phyloP scores from a whole-genome alignment of 2,329 filamentous ascomycete genomes.

The Cladophialophora yegresii region DNA sequence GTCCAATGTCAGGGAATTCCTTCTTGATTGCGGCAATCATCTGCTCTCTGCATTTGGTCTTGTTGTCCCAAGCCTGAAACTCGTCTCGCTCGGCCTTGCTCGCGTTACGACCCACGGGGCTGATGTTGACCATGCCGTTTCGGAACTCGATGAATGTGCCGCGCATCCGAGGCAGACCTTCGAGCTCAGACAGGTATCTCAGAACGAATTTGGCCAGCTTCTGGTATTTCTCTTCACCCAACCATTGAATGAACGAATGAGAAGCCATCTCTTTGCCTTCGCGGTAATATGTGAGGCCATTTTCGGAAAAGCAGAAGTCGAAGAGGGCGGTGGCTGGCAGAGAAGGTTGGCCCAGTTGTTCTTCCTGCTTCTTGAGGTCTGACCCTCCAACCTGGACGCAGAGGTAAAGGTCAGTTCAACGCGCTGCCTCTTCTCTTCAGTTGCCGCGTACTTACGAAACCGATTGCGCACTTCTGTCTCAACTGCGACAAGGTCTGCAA shows the following conservation, averaged over 20 bases:
- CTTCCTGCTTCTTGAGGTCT: slow-evolving; percentile 90
- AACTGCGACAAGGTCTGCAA: slow-evolving; percentile 75
- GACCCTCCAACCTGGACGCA: slow-evolving; percentile 70
- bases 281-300: slow-evolving; percentile 89
- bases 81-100: slow-evolving; percentile 75
- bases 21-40: slow-evolving; percentile 77
- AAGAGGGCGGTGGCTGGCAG: slow-evolving; percentile 79
- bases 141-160: slow-evolving; percentile 69
- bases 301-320: slow-evolving; percentile 97
- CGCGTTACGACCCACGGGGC: slow-evolving; percentile 75
- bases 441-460: slow-evolving; percentile 58
- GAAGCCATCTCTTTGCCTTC: slow-evolving; percentile 73
- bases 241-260: slow-evolving; percentile 86
- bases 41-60: slow-evolving; percentile 71
- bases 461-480: slow-evolving; percentile 84
- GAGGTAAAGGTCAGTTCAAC: slow-evolving; percentile 5
- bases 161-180: slow-evolving; percentile 61
- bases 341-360: slow-evolving; percentile 76
- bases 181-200: slow-evolving; percentile 62
- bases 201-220: slow-evolving; percentile 61
- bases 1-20: slow-evolving; percentile 76
- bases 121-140: slow-evolving; percentile 67
- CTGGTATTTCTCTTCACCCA: slow-evolving; percentile 79
- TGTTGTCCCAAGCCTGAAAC: slow-evolving; percentile 78
- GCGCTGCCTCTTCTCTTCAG: slow-evolving; percentile 4